phyloP scores from a whole-genome alignment of 495 filamentous ascomycete species.

The Penicillium taxi region DNA sequence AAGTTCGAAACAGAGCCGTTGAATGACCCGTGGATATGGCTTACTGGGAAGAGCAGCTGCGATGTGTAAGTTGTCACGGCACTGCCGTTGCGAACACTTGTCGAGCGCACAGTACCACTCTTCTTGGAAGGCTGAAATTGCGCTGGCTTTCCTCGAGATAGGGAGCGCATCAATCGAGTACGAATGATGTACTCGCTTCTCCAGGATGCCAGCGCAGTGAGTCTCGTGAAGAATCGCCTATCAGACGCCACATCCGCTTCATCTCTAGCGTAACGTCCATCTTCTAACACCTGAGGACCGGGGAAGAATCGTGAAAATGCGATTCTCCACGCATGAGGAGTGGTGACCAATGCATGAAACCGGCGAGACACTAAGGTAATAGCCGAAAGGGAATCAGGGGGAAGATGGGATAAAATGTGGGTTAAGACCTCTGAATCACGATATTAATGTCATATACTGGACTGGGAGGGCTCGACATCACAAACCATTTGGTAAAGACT shows the following conservation, averaged over 20 bases:
- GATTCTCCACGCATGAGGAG: conserved; percentile 82
- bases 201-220: conserved; percentile 78
- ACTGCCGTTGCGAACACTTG: conserved; percentile 44
- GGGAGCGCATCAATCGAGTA: conserved; percentile 72
- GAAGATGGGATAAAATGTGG: conserved; percentile 83
- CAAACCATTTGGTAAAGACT: conserved; percentile 75
- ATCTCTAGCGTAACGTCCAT: conserved; percentile 16
- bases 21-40: conserved; percentile 68
- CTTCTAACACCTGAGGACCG: conserved; percentile 48
- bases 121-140: conserved; percentile 46
- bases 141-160: conserved; percentile 67
- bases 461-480: too few species aligned
- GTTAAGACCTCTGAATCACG: conserved; percentile 68
- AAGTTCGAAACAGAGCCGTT: conserved; percentile 62
- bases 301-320: conserved; percentile 88
- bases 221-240: conserved; percentile 65
- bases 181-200: conserved; percentile 85
- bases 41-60: conserved; percentile 64
- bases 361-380: conserved; percentile 76
- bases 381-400: conserved; percentile 66
- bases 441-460: too few species aligned
- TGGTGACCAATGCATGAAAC: conserved; percentile 75
- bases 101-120: conserved; percentile 39
- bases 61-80: conserved; percentile 73
- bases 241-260: conserved; percentile 51